These are phyloP conservation scores for Chaetomium sp. DNA, from an alignment of 2,329 filamentous ascomycete species.

Conservation along the genomic window DNA sequence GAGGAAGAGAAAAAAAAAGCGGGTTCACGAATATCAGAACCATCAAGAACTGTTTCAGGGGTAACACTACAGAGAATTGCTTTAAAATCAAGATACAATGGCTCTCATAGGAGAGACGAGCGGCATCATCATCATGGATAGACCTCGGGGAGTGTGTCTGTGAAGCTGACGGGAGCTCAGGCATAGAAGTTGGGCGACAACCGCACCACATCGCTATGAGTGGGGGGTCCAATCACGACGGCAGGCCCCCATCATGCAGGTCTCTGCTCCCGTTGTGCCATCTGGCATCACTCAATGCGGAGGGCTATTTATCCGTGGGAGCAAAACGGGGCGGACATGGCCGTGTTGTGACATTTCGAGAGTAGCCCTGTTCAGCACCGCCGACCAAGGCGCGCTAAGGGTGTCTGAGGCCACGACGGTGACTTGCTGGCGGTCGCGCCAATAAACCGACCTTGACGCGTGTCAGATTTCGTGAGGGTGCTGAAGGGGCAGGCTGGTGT, in stretches of 20 bases:
- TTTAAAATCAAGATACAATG: slow-evolving; percentile 24
- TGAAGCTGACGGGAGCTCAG: slow-evolving; percentile 28
- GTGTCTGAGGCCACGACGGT: slow-evolving; percentile 9
- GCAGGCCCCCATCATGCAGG: slow-evolving; percentile 33
- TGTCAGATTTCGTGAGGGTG: slow-evolving; percentile 21
- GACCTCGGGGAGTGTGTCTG: slow-evolving; percentile 22
- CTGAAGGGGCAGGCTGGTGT: background rate
- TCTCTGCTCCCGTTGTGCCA: slow-evolving; percentile 31
- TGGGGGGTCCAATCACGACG: slow-evolving; percentile 35
- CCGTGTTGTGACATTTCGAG: background rate
- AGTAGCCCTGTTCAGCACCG: background rate
- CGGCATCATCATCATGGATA: slow-evolving; percentile 7
- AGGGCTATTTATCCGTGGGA: slow-evolving; percentile 29
- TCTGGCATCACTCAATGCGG: slow-evolving; percentile 36
- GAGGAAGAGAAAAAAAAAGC: slow-evolving; percentile 23
- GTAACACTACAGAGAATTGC: slow-evolving; percentile 17
- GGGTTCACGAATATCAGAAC: slow-evolving; percentile 19
- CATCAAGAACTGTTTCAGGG: slow-evolving; percentile 25
- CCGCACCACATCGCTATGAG: slow-evolving; percentile 28
- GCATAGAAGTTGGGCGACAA: slow-evolving; percentile 37
- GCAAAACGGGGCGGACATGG: slow-evolving; percentile 8
- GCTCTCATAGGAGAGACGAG: slow-evolving; percentile 15
- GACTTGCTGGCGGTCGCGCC: slow-evolving; percentile 23
- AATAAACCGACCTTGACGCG: slow-evolving; percentile 14
- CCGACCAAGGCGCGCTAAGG: background rate